Percentiles rank a stretch among this genome's conserved stretches.
Conservation (phyloP, 1,139 yeast genomes). For the Tardiomyces digboiensis region DNA sequence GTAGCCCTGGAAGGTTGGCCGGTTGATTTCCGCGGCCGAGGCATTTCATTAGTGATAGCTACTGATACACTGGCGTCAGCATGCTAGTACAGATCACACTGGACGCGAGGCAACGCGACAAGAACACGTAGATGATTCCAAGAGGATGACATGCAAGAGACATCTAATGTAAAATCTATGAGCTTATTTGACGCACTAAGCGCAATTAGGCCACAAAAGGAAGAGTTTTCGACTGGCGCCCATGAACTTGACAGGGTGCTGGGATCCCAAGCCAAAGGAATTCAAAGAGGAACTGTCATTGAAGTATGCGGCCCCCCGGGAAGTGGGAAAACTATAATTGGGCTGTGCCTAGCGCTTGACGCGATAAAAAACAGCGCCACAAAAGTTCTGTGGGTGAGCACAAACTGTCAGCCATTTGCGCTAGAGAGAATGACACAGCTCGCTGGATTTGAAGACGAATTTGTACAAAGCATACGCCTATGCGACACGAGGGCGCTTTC, state of each 20-base stretch:
- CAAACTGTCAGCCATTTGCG: constrained; percentile 7
- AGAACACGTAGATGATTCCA: too few relatives aligned
- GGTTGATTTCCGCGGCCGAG: not conserved
- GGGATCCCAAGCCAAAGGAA: not conserved
- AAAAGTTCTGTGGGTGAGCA: constrained; percentile 13
- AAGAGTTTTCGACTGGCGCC: not conserved
- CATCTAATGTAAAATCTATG: not conserved
- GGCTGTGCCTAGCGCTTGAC: constrained; percentile 75
- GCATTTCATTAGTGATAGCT: not conserved
- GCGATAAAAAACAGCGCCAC: constrained; percentile 10
- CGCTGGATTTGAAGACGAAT: constrained; percentile 3
- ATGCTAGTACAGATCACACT: too few relatives aligned
- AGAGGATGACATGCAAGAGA: too few relatives aligned
- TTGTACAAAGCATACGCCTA: constrained; percentile 6
- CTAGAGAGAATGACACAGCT: constrained; percentile 5
- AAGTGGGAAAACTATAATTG: constrained; percentile 80
- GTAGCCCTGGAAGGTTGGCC: too few relatives aligned
- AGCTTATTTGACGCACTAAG: not conserved
- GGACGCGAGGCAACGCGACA: too few relatives aligned
- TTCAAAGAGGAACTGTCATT: constrained; percentile 4
- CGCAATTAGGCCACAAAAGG: not conserved
- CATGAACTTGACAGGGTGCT: not conserved
- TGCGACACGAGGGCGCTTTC: constrained; percentile 5
- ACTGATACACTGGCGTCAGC: too few relatives aligned
- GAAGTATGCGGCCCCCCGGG: constrained; percentile 65